Evolutionary conservation across 1,284 basidiomycete species (phyloP), one percentile per base, ranked within the genome.

Genomic region (Ceratobasidium sp.): DNA sequence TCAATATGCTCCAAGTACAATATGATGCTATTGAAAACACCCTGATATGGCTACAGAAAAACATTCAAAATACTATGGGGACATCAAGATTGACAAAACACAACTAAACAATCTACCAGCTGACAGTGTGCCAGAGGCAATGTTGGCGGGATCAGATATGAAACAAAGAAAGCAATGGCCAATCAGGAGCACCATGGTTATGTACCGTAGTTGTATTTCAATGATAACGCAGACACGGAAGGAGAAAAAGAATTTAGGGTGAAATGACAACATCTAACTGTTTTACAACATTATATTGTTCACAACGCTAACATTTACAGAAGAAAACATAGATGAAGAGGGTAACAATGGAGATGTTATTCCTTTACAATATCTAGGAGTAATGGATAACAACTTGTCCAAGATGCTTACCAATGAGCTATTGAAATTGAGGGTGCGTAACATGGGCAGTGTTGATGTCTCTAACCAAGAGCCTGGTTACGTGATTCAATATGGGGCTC

Each of bases 1-100:
- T 71, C 0, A 10, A 17, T 0, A 83, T 80, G 1, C 84, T 86
- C 40, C 56, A 77, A 0, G 84, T 86, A 0, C 71, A 81, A 0
- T 59, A 84, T 3, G 7, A 78, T 0, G 64, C 71, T 1, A 80
- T 56, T 86, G 0, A 28, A 17, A 0, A 74, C 79, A 85, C 85
- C 0, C 75, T 75, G 4, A n/a, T 13, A 26, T 79, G 79, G 79
- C 62, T 79, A 28, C 65, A 67, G 40, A 10, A 4, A 0, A 10
- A 79, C 62, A 79, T 40, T 2, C 28, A 10, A 52, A 57, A 23
- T 79, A 77, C 44, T 59, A 59, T 28, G 28, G 44, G 2, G 57
- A 76, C 28, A 52, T 74, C 20, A 20, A 9, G 2, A 57, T 73
- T n/a, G 69, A 78, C 15, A 28, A 44, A 26, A 1, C 54, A 9